A percentile compares a stretch with the other conserved stretches of the same genome.
Evolutionary conservation across 176 grass and related monocot genomes (phyloP).

Genomic region (Sorghum bicolor): DNA sequence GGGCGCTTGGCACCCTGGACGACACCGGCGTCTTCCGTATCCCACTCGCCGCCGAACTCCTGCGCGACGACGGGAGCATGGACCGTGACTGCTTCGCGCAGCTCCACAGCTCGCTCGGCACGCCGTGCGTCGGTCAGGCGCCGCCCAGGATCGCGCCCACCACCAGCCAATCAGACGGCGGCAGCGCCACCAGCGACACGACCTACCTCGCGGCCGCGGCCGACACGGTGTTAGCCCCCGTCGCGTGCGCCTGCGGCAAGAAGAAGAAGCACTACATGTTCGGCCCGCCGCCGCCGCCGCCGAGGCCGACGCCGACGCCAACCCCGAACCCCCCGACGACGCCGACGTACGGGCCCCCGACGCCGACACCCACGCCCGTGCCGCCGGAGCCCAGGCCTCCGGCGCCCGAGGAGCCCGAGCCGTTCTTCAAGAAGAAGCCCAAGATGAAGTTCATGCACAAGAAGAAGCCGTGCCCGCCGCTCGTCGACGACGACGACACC

Average conservation of each 20-base stretch:
- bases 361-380: slow-evolving; percentile 6
- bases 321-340: slow-evolving; percentile 19
- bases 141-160: slow-evolving; percentile 41
- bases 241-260: slow-evolving; percentile 45
- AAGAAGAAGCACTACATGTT: slow-evolving; percentile 60
- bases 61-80: slow-evolving; percentile 33
- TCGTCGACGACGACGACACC: slow-evolving; percentile 22
- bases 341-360: slow-evolving; percentile 30
- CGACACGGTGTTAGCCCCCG: slow-evolving; percentile 19
- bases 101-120: slow-evolving; percentile 46
- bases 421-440: slow-evolving; percentile 50
- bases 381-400: slow-evolving; percentile 25
- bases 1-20: slow-evolving; percentile 38
- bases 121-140: slow-evolving; percentile 50
- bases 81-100: slow-evolving; percentile 54
- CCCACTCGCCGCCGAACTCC: slow-evolving; percentile 25
- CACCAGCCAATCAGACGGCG: not conserved
- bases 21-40: slow-evolving; percentile 48
- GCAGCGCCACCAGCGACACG: not conserved
- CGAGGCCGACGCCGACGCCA: slow-evolving; percentile 11
- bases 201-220: slow-evolving; percentile 29
- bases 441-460: slow-evolving; percentile 54
- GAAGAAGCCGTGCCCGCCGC: slow-evolving; percentile 65
- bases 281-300: slow-evolving; percentile 40
- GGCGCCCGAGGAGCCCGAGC: slow-evolving; percentile 34